phyloP scores from a whole-genome alignment of 345 rosid genomes.

The Erysimum cheiranthoides region DNA sequence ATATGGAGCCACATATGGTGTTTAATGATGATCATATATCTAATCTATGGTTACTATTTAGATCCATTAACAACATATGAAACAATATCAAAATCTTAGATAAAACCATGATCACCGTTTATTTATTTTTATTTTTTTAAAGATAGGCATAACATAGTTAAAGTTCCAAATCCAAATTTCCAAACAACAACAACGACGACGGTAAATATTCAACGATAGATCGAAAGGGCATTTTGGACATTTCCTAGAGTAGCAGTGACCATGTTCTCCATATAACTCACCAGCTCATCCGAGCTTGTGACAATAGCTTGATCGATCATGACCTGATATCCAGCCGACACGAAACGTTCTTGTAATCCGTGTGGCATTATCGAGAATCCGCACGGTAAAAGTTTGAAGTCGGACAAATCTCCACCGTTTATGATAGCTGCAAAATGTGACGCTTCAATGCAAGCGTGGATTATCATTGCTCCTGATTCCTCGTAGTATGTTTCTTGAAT shows the following conservation, averaged over 20 bases:
- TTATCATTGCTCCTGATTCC: slow-evolving; percentile 48
- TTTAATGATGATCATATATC: no score
- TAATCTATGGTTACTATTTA: no score
- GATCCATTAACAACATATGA: neutral
- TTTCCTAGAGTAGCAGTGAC: slow-evolving; percentile 43
- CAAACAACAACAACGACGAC: neutral
- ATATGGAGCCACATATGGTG: neutral
- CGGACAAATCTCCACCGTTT: slow-evolving; percentile 47
- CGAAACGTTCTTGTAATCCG: slow-evolving; percentile 38
- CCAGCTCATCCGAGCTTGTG: slow-evolving; percentile 41
- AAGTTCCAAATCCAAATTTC: neutral
- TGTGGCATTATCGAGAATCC: slow-evolving; percentile 57
- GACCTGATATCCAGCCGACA: slow-evolving; percentile 53
- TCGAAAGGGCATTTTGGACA: slow-evolving; percentile 43
- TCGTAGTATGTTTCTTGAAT: slow-evolving; percentile 65
- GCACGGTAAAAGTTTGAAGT: slow-evolving; percentile 48
- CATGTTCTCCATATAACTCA: slow-evolving; percentile 33
- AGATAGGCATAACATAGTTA: neutral
- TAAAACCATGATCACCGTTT: neutral
- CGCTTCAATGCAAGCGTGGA: slow-evolving; percentile 55
- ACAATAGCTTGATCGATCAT: slow-evolving; percentile 45
- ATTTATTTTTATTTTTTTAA: neutral
- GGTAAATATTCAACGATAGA: neutral
- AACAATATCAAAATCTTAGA: neutral
- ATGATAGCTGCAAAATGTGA: slow-evolving; percentile 36